Base-by-base conservation (phyloP, 371 early-diverging fungal species). In the Mortierella sp. region DNA sequence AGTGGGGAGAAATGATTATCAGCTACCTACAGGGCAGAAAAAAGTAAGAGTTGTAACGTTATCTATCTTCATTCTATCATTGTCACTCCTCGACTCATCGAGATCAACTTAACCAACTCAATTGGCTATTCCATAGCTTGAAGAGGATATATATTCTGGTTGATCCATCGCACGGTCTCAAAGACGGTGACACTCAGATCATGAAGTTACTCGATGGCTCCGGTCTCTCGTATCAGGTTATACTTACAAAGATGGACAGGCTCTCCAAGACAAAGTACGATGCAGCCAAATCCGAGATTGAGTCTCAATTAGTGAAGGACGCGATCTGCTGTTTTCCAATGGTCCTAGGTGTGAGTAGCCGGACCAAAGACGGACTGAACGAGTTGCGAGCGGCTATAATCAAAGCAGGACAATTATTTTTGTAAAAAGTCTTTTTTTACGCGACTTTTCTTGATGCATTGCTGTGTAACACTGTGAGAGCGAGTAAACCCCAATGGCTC, bases 1-100 rank as follows among this genome's bases (percentile, higher is more conserved):
- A 91, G 67, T 94, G 94, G 93, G 94, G 94, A 7, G 85, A 85
- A 29, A 85, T 92, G 61, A 90, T 92, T 60, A 66, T 89, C 29
- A 80, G 84, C n/a, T 93, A 93, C 61, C 69, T 93, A 9, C 65
- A 84, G 1, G 73, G 68, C 15, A 85, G 94, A 28, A 83, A 85
- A 69, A 87, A 87, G 91, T 92, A 86, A 83, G 85, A 19, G 5
- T 45, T 58, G 6, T n/a, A 23, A 10, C 19, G 13, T n/a, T n/a
- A 23, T 23, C 56, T 57, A 53, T 58, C 23, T 19, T 35, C 43
- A 13, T 10, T 9, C n/a, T 22, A 19, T 6, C 45, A 17, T 28
- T 19, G 0, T 43, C 40, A 31, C 23, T 13, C n/a, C 17, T 37
- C 32, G 12, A 29, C 61, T 32, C 59, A 2, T 8, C 17, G 28